phyloP scores from a whole-genome alignment of 306 rosid species.

The Hippophae rhamnoides region DNA sequence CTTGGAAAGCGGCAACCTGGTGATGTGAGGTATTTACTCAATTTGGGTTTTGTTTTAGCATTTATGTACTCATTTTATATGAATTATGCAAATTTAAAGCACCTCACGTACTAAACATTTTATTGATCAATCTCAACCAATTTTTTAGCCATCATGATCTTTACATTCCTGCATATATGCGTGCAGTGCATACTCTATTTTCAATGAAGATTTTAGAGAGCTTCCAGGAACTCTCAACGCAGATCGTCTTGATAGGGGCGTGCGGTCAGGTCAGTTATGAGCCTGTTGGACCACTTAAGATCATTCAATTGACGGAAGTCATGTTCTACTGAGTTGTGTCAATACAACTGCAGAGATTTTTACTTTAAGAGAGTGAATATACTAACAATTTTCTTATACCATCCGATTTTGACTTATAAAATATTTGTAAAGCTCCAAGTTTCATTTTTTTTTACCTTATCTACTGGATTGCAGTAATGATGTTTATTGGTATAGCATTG shows the following conservation, averaged over 20 bases:
- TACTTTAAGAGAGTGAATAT: not conserved
- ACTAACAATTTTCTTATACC: not conserved
- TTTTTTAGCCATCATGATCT: not conserved
- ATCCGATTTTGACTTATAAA: not conserved
- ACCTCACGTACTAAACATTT: no score
- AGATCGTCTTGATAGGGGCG: slow-evolving; percentile 74
- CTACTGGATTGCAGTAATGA: no score
- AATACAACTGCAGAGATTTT: not conserved
- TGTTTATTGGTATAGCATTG: no score
- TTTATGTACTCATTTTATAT: no score
- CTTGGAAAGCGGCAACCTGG: slow-evolving; percentile 85
- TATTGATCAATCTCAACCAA: no score
- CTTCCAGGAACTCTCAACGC: slow-evolving; percentile 89
- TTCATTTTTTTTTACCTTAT: no score
- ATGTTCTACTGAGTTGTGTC: not conserved
- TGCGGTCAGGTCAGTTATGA: slow-evolving; percentile 86
- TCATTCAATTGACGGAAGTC: slow-evolving; percentile 1
- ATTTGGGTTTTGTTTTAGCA: no score
- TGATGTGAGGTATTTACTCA: slow-evolving; percentile 55
- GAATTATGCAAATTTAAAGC: no score
- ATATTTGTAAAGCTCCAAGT: not conserved
- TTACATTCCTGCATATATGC: slow-evolving; percentile 2
- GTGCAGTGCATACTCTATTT: slow-evolving; percentile 87
- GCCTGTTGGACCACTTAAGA: slow-evolving; percentile 7
- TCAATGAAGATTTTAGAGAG: slow-evolving; percentile 91